A percentile compares a stretch with the other conserved stretches of the same genome.
These are phyloP conservation scores for Eucalyptus sp. DNA, from an alignment of 345 rosid species.

Conservation along the genomic window DNA sequence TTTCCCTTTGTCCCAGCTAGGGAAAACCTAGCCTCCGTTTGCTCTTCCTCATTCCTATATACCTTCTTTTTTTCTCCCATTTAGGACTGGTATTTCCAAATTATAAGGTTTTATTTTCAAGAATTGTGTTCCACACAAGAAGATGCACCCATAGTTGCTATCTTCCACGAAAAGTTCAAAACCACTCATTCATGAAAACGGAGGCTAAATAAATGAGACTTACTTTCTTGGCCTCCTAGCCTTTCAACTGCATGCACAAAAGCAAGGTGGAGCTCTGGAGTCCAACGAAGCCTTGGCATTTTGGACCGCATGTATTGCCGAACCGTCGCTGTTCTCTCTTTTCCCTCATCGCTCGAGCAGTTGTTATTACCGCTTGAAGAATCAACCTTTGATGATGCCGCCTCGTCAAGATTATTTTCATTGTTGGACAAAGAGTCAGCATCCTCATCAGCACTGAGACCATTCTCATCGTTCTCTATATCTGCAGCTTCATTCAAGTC, in stretches of 20 bases:
- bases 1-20: not conserved
- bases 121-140: not conserved
- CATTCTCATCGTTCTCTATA: not conserved
- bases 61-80: not conserved
- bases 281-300: constrained; percentile 82
- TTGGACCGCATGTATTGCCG: constrained; percentile 75
- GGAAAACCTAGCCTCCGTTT: not conserved
- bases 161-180: not conserved
- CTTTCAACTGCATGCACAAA: constrained; percentile 68
- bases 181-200: not conserved
- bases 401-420: not conserved
- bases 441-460: not conserved
- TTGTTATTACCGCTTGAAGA: constrained; percentile 9
- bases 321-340: constrained; percentile 14
- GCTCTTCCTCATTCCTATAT: not conserved
- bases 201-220: constrained; percentile 1
- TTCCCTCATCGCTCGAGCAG: not conserved
- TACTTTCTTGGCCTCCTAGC: constrained; percentile 90
- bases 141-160: not conserved
- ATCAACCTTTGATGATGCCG: not conserved
- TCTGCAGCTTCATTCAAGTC: constrained; percentile 33
- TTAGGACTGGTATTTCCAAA: not conserved
- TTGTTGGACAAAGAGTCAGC: not conserved
- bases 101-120: not conserved
- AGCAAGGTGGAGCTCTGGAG: constrained; percentile 76